Evolutionary conservation across 2,329 filamentous ascomycete species (phyloP), one percentile per base, ranked within the genome.

Genomic region (Beauveria varroae): DNA sequence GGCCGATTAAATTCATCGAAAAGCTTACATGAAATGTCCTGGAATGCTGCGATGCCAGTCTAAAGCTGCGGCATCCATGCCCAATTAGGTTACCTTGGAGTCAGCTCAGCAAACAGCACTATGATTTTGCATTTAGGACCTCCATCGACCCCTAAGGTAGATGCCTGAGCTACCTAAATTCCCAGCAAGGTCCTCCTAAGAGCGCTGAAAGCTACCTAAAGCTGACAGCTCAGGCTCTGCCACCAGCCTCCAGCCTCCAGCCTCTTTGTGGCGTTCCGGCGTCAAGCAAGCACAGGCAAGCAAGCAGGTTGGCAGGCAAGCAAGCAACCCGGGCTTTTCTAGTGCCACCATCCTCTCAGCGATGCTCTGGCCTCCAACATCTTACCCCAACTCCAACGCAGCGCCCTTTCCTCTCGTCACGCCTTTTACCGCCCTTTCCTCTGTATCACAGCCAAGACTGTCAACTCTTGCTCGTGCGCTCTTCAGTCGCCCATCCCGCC

Each of bases 41-140:
- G 34, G 5, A 37, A 37, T 16, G 46, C 55, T n/a, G 41, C 37
- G 30, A 4, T 20, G 22, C 8, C 44, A 18, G 12, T 5, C 24
- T 22, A 6, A 16, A 9, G 34, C 22, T 34, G 47, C 46, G 8
- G 9, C 28, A 16, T 54, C 41, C 43, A 54, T 55, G 58, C 58
- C 58, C 58, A 49, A 60, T 22, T 34, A n/a, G 6, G 58, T 55
- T 54, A 60, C 50, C 28, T 30, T n/a, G n/a, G 37, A 18, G 26
- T 44, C 53, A 56, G 24, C 56, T n/a, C 18, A n/a, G 24, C 56
- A 58, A 30, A 58, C 6, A 49, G 37, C 47, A 40, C 47, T 60
- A 22, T 30, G 43, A 26, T n/a, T 22, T 26, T 41, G 47, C 37
- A 5, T n/a, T 44, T 34, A 18, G 14, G 12, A 7, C 30, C 28